Evolutionary conservation across 2,329 filamentous ascomycete genomes (phyloP).

Genomic region (Venturia nashicola): DNA sequence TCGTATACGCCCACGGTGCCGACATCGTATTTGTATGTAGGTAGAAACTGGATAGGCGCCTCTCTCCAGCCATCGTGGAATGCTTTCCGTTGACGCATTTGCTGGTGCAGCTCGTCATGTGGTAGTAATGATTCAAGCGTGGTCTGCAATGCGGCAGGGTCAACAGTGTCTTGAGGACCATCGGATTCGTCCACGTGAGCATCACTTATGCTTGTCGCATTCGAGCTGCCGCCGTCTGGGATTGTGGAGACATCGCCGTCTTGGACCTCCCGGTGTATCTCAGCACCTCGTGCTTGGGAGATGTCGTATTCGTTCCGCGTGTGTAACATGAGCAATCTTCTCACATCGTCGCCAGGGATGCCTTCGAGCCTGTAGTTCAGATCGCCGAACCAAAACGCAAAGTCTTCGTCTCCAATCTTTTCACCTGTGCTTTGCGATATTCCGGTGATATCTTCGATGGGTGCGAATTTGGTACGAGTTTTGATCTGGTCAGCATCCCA

Average conservation of each 20-base stretch:
- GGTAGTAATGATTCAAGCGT: constrained; percentile 77
- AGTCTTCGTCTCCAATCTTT: constrained; percentile 77
- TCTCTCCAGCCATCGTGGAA: constrained; percentile 92
- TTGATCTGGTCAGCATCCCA: constrained; percentile 81
- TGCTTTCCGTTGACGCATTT: constrained; percentile 62
- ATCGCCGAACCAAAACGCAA: constrained; percentile 93
- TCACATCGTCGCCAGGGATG: constrained; percentile 80
- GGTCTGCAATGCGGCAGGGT: constrained; percentile 77
- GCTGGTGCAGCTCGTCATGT: constrained; percentile 72
- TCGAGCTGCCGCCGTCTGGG: background rate
- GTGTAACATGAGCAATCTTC: constrained; percentile 71
- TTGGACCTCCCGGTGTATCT: background rate
- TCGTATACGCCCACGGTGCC: constrained; percentile 90
- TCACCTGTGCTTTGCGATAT: constrained; percentile 46
- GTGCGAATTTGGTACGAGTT: constrained; percentile 63
- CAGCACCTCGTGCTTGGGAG: background rate
- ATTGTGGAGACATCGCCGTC: background rate
- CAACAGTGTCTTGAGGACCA: constrained; percentile 31
- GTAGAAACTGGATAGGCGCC: constrained; percentile 75
- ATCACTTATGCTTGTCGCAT: background rate
- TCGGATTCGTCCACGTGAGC: constrained; percentile 21
- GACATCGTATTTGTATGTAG: constrained; percentile 95
- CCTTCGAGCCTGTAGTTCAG: constrained; percentile 87
- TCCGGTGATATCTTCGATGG: constrained; percentile 54
- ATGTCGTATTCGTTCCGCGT: constrained; percentile 64